These are phyloP conservation scores for Solanum ossicruentum DNA, from an alignment of 257 asterid genomes.

Conservation along the genomic window DNA sequence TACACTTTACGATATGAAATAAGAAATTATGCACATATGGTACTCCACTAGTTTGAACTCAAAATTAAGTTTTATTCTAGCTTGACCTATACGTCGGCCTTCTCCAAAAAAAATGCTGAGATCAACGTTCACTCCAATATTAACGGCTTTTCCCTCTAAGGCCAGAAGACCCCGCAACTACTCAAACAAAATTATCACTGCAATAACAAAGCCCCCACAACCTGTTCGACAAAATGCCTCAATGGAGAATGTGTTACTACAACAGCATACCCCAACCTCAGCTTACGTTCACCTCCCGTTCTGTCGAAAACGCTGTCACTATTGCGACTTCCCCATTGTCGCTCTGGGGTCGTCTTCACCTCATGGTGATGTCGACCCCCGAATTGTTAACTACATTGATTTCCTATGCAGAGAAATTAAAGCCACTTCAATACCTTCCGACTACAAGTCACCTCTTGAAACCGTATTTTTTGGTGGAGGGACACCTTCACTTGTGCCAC, in stretches of 20 bases:
- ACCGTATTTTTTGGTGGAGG: slow-evolving; percentile 94
- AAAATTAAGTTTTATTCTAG: not conserved
- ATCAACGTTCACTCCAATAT: slow-evolving; percentile 29
- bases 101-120: slow-evolving; percentile 23
- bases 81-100: not conserved
- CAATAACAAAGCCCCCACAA: slow-evolving; percentile 18
- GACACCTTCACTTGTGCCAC: slow-evolving; percentile 89
- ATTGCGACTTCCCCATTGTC: slow-evolving; percentile 87
- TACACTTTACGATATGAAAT: too few relatives aligned
- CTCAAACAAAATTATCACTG: not conserved
- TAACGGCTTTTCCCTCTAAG: slow-evolving; percentile 21
- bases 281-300: slow-evolving; percentile 95
- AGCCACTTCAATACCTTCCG: slow-evolving; percentile 31
- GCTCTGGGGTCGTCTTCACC: slow-evolving; percentile 65
- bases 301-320: slow-evolving; percentile 95
- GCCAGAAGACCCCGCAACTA: not conserved
- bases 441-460: slow-evolving; percentile 50
- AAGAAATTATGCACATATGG: not conserved
- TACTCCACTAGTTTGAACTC: not conserved
- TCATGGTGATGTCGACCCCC: slow-evolving; percentile 37
- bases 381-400: slow-evolving; percentile 51
- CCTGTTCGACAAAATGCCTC: slow-evolving; percentile 73
- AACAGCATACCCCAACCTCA: slow-evolving; percentile 57
- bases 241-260: slow-evolving; percentile 13
- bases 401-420: slow-evolving; percentile 58